Base-by-base conservation (phyloP, 495 filamentous ascomycete species). In the Aspergillus hancockii region DNA sequence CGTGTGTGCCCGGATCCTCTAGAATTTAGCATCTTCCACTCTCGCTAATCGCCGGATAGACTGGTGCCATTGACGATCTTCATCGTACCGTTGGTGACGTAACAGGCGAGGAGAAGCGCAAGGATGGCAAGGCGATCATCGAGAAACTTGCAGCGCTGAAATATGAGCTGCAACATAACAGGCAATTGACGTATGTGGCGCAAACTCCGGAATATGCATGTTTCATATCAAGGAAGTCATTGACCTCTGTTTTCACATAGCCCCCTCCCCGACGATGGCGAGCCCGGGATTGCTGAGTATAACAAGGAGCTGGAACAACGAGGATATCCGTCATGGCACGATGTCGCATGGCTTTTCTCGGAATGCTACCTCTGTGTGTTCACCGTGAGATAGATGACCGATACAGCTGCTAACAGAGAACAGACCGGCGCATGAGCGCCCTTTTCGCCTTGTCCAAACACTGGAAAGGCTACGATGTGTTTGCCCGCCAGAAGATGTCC, bases 311-410 rank as follows among this genome's bases (percentile, higher is more conserved):
- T 98, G n/a, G 82, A 88, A 58, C 73, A 85, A 59, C 81, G 92
- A 16, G 90, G 89, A 45, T 81, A 79, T 55, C 86, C 89, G 0
- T 86, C 81, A 32, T 98, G 94, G 94, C 88, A 90, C 71, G 79
- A 88, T 54, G 85, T 86, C 7, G 76, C 92, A 3, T 98, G 94
- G 94, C 83, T 98, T 9, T 98, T 82, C 72, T 77, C 86, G 22
- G 94, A 98, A 77, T 98, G 94, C 78, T 98, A 98, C 67, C 82
- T 98, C 19, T 97, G 96, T 84, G 83, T 85, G 88, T 87, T 70
- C 9, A 69, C 54, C 18, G 18, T 13, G n/a, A 25, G 34, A 34
- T 52, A 18, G 18, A 38, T 10, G 30, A 13, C n/a, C 28, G 31
- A 40, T 10, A 51, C 31, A 5, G 3, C 30, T 40, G 32, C 63